These are phyloP conservation scores for Trametes coccinea DNA, from an alignment of 768 basidiomycete species.

Conservation along the genomic window DNA sequence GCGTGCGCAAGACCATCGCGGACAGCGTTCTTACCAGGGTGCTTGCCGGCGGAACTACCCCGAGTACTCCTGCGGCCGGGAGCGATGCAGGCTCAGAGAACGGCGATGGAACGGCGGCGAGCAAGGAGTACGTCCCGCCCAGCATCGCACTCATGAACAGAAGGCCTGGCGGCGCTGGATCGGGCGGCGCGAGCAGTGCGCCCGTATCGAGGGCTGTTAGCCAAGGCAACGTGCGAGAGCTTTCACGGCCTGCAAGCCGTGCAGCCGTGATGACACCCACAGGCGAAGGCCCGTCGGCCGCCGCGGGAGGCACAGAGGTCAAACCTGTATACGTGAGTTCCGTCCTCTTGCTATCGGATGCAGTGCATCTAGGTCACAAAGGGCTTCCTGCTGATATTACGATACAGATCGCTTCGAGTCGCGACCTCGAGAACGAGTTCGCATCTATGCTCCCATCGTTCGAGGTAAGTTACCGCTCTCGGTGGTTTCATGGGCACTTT, in stretches of 20 bases:
- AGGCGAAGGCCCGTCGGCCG: slow-evolving; percentile 40
- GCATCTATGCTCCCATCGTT: slow-evolving; percentile 75
- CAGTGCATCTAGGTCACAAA: slow-evolving; percentile 4
- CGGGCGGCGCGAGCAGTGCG: slow-evolving; percentile 22
- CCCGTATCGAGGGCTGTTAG: slow-evolving; percentile 47
- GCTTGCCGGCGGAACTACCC: slow-evolving; percentile 45
- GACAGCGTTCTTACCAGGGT: slow-evolving; percentile 76
- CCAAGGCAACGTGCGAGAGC: slow-evolving; percentile 49
- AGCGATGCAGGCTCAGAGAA: slow-evolving; percentile 63
- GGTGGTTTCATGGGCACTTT: neutral
- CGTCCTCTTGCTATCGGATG: neutral
- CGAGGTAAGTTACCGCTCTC: slow-evolving; percentile 51
- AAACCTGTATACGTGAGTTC: slow-evolving; percentile 68
- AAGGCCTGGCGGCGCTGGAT: slow-evolving; percentile 35
- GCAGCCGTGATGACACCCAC: slow-evolving; percentile 47
- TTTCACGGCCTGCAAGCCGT: slow-evolving; percentile 61
- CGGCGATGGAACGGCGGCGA: slow-evolving; percentile 44
- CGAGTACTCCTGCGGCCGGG: slow-evolving; percentile 44
- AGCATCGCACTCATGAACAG: slow-evolving; percentile 63
- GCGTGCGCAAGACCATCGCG: slow-evolving; percentile 83
- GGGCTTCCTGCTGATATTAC: neutral
- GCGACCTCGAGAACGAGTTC: slow-evolving; percentile 88
- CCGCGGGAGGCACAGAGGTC: slow-evolving; percentile 41
- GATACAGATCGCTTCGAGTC: slow-evolving; percentile 73
- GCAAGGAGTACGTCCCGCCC: slow-evolving; percentile 73